Conservation (phyloP, 495 filamentous ascomycete genomes). For the Sporormia fimetaria region DNA sequence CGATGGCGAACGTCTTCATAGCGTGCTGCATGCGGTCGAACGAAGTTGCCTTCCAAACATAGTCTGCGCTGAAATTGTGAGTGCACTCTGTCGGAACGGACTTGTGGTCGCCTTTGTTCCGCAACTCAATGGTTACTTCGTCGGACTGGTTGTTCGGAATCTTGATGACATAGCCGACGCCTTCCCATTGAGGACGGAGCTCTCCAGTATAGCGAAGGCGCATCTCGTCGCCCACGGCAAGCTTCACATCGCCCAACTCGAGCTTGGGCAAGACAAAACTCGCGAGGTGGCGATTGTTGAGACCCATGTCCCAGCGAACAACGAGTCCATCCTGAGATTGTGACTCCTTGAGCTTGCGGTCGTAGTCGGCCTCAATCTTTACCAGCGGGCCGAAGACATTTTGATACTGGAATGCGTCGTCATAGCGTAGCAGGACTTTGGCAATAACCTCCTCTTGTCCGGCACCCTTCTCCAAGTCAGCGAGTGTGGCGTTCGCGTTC, state of each 20-base stretch:
- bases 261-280: conserved; percentile 96
- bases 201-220: conserved; percentile 92
- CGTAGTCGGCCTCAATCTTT: conserved; percentile 99
- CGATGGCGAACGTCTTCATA: conserved; percentile 98
- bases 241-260: conserved; percentile 93
- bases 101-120: conserved; percentile 82
- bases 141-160: conserved; percentile 99
- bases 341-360: conserved; percentile 95
- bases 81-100: conserved; percentile 95
- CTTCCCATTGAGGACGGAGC: conserved; percentile 89
- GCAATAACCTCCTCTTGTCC: conserved; percentile 92
- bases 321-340: conserved; percentile 91
- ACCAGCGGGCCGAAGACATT: conserved; percentile 97
- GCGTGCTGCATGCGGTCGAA: conserved; percentile 99
- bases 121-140: conserved; percentile 90
- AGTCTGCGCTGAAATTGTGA: conserved; percentile 95
- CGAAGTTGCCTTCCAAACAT: conserved; percentile 98
- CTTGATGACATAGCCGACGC: conserved; percentile 98
- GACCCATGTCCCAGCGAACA: conserved; percentile 89
- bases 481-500: conserved; percentile 76
- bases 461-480: conserved; percentile 85
- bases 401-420: conserved; percentile 97
- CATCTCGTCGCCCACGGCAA: conserved; percentile 98
- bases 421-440: conserved; percentile 86
- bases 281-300: conserved; percentile 96